A percentile compares a stretch with the other conserved stretches of the same genome.
phyloP scores from a whole-genome alignment of 2,329 filamentous ascomycete species.

The Aspergillus pseudoterreus region DNA sequence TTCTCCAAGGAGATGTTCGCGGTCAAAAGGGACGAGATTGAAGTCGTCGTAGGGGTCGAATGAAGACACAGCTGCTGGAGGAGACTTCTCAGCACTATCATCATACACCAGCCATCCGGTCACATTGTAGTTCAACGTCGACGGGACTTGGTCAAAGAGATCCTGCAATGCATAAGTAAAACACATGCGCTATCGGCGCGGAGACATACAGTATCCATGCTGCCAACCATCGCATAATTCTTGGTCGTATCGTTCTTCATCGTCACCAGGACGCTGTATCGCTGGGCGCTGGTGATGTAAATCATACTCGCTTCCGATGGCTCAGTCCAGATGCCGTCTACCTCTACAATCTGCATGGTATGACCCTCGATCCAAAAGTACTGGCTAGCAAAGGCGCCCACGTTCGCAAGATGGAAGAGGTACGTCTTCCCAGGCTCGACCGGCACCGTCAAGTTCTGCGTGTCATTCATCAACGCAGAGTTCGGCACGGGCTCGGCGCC shows the following conservation, averaged over 20 bases:
- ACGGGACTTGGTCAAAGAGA: slow-evolving; percentile 30
- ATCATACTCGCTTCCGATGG: slow-evolving; percentile 58
- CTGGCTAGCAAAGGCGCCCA: slow-evolving; percentile 63
- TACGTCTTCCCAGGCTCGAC: slow-evolving; percentile 68
- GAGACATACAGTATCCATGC: slow-evolving; percentile 19
- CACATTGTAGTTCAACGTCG: slow-evolving; percentile 30
- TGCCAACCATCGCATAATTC: slow-evolving; percentile 62
- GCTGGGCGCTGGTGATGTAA: slow-evolving; percentile 66
- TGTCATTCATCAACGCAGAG: slow-evolving; percentile 65
- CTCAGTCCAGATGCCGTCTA: slow-evolving; percentile 68
- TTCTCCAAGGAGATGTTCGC: slow-evolving; percentile 55
- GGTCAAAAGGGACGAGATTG: slow-evolving; percentile 65
- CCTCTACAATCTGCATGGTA: slow-evolving; percentile 66
- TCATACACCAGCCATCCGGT: slow-evolving; percentile 63
- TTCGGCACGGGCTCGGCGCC: slow-evolving; percentile 65
- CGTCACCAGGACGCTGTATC: slow-evolving; percentile 54
- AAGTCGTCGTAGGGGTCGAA: slow-evolving; percentile 73
- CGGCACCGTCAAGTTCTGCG: slow-evolving; percentile 53
- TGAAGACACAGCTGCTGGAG: slow-evolving; percentile 21
- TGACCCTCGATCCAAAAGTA: slow-evolving; percentile 50
- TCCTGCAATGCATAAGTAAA: not conserved
- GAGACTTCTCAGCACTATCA: slow-evolving; percentile 45
- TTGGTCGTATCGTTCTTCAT: slow-evolving; percentile 57
- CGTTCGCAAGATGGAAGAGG: slow-evolving; percentile 69
- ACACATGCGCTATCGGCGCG: not conserved